Base-by-base conservation (phyloP, 202 grass and related monocot species). In the Panicum hallii region DNA sequence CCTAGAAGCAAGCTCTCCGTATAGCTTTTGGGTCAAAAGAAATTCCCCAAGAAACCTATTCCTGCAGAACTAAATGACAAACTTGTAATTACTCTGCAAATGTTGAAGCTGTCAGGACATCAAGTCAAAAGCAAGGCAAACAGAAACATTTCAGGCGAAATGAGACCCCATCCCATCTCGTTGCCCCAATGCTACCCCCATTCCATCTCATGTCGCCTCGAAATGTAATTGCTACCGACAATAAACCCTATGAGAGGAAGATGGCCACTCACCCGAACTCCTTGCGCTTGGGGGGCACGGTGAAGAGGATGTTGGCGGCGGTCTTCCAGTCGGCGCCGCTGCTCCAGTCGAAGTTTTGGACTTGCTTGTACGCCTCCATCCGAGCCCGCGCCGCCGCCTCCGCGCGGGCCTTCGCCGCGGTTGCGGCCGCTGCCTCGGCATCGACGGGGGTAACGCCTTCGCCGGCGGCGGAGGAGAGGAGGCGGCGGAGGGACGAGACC, bases 251-350 rank as follows among this genome's bases (percentile, higher is more conserved):
- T 6, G 17, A 44, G 44, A 53, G 70, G 16, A 49, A 17, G 46
- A 13, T 56, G 53, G 74, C 58, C 69, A 64, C 75, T 87, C 78
- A 98, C 95, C 95, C 95, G 45, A 98, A 98, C 68, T 98, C 89
- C 84, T 94, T 98, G 75, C 73, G 84, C 81, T 92, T 92, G 74
- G 95, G 89, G 36, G 95, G 89, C 7, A 83, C 71, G 40, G 79
- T 93, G 79, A 83, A 86, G n/a, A 97, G 60, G 84, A 95, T 95
- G 70, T 98, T 87, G 34, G 80, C 77, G 7, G 95, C 95, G 26
- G 82, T 92, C 80, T 85, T 89, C 73, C 91, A 92, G 66, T 93
- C 92, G 63, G 76, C 77, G 70, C 82, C 78, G 6, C 82, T 89
- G 44, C 69, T 69, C 81, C 92, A 91, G 44, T 95, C 88, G 41